Percentiles rank a stretch among this genome's conserved stretches.
phyloP scores from a whole-genome alignment of 2,329 filamentous ascomycete species.

The Colletotrichum truncatum region DNA sequence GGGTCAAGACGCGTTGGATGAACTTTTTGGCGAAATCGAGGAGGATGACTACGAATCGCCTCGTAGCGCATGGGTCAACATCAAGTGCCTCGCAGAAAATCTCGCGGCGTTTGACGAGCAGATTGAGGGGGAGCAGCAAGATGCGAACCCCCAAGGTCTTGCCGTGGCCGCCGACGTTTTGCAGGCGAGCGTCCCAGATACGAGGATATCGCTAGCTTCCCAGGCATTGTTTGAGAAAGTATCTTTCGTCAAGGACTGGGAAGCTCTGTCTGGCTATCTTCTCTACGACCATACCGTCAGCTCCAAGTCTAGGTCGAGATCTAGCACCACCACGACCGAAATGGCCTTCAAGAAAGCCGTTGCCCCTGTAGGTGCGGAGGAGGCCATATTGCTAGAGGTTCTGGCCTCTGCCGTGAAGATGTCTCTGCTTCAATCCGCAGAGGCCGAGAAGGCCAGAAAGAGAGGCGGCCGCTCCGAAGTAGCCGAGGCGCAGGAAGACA shows the following conservation, averaged over 20 bases:
- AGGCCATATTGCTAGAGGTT: slow-evolving; percentile 86
- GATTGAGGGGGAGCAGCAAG: slow-evolving; percentile 64
- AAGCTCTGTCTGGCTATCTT: slow-evolving; percentile 87
- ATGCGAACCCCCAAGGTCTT: slow-evolving; percentile 52
- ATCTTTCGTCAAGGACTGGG: slow-evolving; percentile 85
- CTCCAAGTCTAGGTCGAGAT: slow-evolving; percentile 58
- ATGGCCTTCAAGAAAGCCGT: slow-evolving; percentile 75
- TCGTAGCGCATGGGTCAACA: slow-evolving; percentile 85
- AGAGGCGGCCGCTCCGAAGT: slow-evolving; percentile 70
- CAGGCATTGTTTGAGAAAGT: slow-evolving; percentile 87
- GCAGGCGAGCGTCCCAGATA: slow-evolving; percentile 75
- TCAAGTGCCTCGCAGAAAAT: slow-evolving; percentile 89
- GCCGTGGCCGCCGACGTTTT: slow-evolving; percentile 64
- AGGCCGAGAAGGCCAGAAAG: slow-evolving; percentile 69
- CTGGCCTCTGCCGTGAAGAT: slow-evolving; percentile 84
- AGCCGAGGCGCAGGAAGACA: slow-evolving; percentile 78
- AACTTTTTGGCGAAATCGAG: slow-evolving; percentile 75
- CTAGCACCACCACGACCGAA: slow-evolving; percentile 67
- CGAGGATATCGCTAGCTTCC: slow-evolving; percentile 85
- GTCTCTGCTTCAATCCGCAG: slow-evolving; percentile 71
- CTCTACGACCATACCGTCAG: slow-evolving; percentile 88
- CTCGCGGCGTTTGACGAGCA: slow-evolving; percentile 83
- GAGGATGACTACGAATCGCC: slow-evolving; percentile 81
- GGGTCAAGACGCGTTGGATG: slow-evolving; percentile 79
- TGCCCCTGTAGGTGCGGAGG: slow-evolving; percentile 79